phyloP scores from a whole-genome alignment of 805 yeast species.

The Metschnikowia baotianmanensis region DNA sequence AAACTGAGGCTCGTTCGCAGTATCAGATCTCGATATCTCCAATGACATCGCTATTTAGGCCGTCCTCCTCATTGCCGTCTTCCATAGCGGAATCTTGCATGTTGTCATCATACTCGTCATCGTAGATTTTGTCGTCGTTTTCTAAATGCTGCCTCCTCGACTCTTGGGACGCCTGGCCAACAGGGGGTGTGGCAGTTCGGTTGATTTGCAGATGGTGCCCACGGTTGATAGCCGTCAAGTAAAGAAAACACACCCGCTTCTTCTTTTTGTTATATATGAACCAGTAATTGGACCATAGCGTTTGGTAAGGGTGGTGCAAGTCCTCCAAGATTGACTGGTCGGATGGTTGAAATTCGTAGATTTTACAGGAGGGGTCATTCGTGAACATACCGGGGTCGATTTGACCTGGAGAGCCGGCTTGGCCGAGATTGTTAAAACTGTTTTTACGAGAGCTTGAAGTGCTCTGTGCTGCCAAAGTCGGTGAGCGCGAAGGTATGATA shows the following conservation, averaged over 20 bases:
- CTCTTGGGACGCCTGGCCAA: constrained; percentile 26
- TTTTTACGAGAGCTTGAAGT: constrained; percentile 26
- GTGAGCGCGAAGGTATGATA: constrained; percentile 37
- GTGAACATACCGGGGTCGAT: constrained; percentile 9
- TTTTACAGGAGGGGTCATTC: constrained; percentile 45
- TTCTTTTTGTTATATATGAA: constrained; percentile 87
- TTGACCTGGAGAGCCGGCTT: constrained; percentile 13
- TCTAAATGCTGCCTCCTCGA: constrained; percentile 7
- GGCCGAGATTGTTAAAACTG: constrained; percentile 22
- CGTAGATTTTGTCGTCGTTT: constrained; percentile 8
- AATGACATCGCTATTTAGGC: constrained; percentile 31
- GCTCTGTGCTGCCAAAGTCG: constrained; percentile 23
- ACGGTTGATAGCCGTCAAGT: constrained; percentile 53
- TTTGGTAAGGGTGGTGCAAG: constrained; percentile 43
- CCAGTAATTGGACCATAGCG: constrained; percentile 80
- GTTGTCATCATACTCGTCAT: constrained; percentile 18
- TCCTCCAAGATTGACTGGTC: constrained; percentile 65
- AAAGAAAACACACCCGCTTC: constrained; percentile 86
- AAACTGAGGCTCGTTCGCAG: too few species aligned
- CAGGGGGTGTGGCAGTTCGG: constrained; percentile 14
- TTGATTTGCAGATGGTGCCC: constrained; percentile 31
- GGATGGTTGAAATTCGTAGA: constrained; percentile 61
- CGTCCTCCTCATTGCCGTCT: constrained; percentile 17
- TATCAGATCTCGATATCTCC: constrained; percentile 37
- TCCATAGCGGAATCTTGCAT: constrained; percentile 17